Percentiles rank a stretch among this genome's conserved stretches.
Evolutionary conservation across 2,329 filamentous ascomycete genomes (phyloP).

Genomic region (Penicillium verrucosum): DNA sequence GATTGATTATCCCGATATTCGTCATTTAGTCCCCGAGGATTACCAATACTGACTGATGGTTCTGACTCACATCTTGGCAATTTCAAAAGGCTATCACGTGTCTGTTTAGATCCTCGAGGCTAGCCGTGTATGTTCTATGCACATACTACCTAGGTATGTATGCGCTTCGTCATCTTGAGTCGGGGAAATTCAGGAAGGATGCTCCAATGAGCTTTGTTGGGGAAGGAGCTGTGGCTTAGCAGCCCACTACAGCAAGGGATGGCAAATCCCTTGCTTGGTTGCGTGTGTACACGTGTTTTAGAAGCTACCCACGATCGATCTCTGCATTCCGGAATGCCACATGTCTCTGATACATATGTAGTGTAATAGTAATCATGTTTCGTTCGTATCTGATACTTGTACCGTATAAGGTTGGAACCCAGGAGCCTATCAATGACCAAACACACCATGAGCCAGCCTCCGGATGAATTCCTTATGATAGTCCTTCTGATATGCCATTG

Average conservation of each 20-base stretch:
- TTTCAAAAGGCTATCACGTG: background rate
- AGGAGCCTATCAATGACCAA: background rate
- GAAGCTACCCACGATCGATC: background rate
- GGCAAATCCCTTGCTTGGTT: background rate
- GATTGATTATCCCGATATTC: background rate
- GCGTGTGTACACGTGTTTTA: background rate
- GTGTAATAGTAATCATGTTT: background rate
- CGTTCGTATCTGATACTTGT: background rate
- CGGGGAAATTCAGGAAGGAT: background rate
- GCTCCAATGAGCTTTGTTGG: background rate
- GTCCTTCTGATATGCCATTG: background rate
- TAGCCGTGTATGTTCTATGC: background rate
- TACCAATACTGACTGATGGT: background rate
- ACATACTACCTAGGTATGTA: background rate
- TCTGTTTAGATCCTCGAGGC: background rate
- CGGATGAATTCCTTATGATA: background rate
- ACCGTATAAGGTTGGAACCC: background rate
- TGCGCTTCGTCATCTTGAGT: background rate
- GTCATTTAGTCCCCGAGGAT: background rate
- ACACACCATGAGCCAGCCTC: background rate
- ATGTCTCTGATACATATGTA: background rate
- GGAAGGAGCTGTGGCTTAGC: background rate
- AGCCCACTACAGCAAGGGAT: background rate
- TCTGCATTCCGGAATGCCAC: background rate
- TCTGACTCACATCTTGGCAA: background rate